Evolutionary conservation across 2,329 filamentous ascomycete genomes (phyloP), one percentile per base, ranked within the genome.

Genomic region (Trichoderma atroviride): DNA sequence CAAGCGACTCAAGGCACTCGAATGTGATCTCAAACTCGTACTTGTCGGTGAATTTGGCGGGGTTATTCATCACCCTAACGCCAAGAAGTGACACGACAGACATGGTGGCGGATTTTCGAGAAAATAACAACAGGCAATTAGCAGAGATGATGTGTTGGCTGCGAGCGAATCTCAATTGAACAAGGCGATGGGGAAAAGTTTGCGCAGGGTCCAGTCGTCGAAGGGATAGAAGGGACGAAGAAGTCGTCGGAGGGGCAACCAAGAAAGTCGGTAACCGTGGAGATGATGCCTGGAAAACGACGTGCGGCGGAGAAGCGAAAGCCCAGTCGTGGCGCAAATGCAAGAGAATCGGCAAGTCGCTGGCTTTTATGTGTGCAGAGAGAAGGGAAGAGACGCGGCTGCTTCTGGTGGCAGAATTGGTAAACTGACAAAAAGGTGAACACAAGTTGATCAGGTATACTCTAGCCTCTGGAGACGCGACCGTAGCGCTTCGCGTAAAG

Each of bases 1-100:
- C 92, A 50, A 99, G 88, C 74, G 91, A 89, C 84, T 99, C 96
- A 29, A 98, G 89, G 78, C 96, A 98, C 82, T 99, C 96, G 73
- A 99, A 99, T 22, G 96, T 99, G 80, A 99, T 98, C 83, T 99
- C 95, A 75, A 99, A 97, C 81, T 96, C 90, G 81, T 99, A 99
- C 67, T 93, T 90, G 79, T 95, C 92, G 76, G 89, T 91, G 83
- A 99, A 98, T 75, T 92, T 89, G 77, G 96, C 94, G 77, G 96
- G 96, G 84, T 99, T 99, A 88, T 99, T 98, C 80, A 94, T 87
- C 75, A 99, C 92, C 82, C 96, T 92, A 77, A 99, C 96, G 78
- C 95, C 95, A 74, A 99, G 89, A 70, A 99, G 90, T 75, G 94
- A 97, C 73, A 99, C 94, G 78, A 97, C 92, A 79, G 96, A 97